Base-by-base conservation (phyloP, 768 basidiomycete species). In the Tulasnella sp. region DNA sequence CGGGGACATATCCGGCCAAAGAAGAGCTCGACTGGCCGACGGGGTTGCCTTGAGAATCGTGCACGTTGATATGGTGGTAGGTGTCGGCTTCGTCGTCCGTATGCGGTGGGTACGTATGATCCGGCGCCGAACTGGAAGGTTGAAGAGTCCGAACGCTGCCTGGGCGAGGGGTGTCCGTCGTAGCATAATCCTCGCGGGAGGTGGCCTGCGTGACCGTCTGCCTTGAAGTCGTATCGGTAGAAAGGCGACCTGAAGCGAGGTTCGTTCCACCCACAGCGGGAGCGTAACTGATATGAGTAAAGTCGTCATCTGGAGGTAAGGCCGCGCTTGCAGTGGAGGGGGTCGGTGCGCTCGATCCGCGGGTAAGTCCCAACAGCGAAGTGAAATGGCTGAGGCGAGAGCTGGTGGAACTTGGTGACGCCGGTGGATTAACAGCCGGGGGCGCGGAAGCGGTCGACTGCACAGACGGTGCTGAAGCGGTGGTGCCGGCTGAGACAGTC, bases 381-480 rank as follows among this genome's bases (percentile, higher is more conserved):
- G 80, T 78, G n/a, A 81, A 74, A 24, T 77, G 48, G 14, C 76
- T 50, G 54, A 81, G 42, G 31, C 80, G 75, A 9, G 72, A 73
- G 40, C 12, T 18, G 31, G 41, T 31, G 34, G 34, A 76, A 31
- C n/a, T 18, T 14, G 72, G 54, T 31, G 76, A 34, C 9, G 46
- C 16, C 7, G 76, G 42, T 28, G 74, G 31, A 20, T 12, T 28
- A 5, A 54, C 20, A 12, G 76, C 20, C n/a, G 48, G 54, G 16
- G 76, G 50, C 18, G 48, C 42, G 76, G 46, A 54, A 50, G 22
- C 28, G 18, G 44, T 44, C 44, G 44, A 44, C 44, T 44, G 44
- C 44, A 44, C 44, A 9, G 44, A 44, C 11, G 34, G 0, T 2
- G 80, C 78, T 50, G 50, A 24, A 16, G 20, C 48, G n/a, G 76